Conservation (phyloP, 2,329 filamentous ascomycete species). For the Pestalotiopsis fici region DNA sequence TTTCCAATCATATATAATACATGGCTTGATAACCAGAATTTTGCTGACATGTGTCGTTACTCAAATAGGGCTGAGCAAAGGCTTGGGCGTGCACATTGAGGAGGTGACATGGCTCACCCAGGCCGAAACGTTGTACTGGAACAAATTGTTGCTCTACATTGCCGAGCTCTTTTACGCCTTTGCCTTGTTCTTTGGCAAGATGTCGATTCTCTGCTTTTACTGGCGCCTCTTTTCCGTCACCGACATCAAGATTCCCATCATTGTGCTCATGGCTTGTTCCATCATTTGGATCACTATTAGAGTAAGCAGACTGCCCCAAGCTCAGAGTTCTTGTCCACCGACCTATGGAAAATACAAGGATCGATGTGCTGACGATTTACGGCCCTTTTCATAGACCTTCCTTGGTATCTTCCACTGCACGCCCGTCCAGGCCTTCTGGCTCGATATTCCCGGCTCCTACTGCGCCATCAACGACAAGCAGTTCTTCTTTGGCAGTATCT, state of each 20-base stretch:
- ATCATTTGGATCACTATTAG: constrained; percentile 27
- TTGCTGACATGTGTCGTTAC: background rate
- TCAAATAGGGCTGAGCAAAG: constrained; percentile 1
- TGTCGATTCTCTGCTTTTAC: constrained; percentile 30
- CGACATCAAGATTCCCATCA: constrained; percentile 26
- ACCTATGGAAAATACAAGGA: too few relatives aligned
- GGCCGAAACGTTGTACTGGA: constrained; percentile 5
- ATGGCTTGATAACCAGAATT: too few relatives aligned
- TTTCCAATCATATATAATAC: too few relatives aligned
- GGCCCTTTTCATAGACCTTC: constrained; percentile 13
- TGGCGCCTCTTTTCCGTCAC: constrained; percentile 30
- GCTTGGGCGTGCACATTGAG: constrained; percentile 12
- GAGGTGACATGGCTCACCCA: constrained; percentile 8
- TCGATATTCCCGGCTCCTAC: constrained; percentile 9
- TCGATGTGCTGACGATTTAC: too few relatives aligned
- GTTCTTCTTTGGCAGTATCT: constrained; percentile 20
- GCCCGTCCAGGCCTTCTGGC: constrained; percentile 22
- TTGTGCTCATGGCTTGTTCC: constrained; percentile 22
- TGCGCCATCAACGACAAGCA: constrained; percentile 21
- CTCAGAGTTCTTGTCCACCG: too few relatives aligned
- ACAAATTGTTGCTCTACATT: constrained; percentile 22
- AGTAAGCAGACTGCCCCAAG: constrained; percentile 10
- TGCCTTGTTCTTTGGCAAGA: constrained; percentile 28
- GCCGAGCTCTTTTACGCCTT: constrained; percentile 28
- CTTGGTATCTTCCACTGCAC: constrained; percentile 24